Evolutionary conservation across 352 stramenopile genomes (phyloP).

Genomic region (Phytophthora parvispora): DNA sequence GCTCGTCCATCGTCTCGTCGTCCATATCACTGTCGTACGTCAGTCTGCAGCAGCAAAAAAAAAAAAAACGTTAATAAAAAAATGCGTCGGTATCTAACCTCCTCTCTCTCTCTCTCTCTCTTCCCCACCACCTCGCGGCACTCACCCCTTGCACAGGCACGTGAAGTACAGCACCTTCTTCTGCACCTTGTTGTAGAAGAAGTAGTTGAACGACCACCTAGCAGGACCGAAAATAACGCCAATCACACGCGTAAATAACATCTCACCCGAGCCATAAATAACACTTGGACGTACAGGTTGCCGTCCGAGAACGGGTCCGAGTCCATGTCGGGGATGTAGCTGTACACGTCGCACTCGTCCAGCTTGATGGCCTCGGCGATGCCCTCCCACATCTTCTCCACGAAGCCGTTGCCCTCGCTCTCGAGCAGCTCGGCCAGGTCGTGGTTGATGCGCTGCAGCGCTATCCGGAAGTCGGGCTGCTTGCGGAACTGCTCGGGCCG

Average conservation of each 20-base stretch:
- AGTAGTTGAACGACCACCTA: conserved; percentile 97
- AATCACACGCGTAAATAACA: too few species aligned
- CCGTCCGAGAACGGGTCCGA: conserved; percentile 94
- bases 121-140: not conserved
- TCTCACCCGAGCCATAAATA: too few species aligned
- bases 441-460: conserved; percentile 91
- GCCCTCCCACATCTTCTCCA: conserved; percentile 98
- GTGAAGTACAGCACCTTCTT: conserved; percentile 96
- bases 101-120: not conserved
- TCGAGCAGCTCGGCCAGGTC: conserved; percentile 94
- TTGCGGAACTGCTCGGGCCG: conserved; percentile 93
- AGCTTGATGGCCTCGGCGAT: conserved; percentile 89
- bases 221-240: not conserved
- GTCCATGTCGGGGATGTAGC: conserved; percentile 95
- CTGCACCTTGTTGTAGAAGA: conserved; percentile 95
- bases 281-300: conserved; percentile 71
- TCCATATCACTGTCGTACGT: conserved; percentile 78
- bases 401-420: conserved; percentile 98
- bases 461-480: conserved; percentile 86
- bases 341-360: conserved; percentile 94
- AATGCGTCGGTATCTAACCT: not conserved
- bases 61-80: not conserved
- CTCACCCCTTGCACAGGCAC: conserved; percentile 92
- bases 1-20: conserved; percentile 87
- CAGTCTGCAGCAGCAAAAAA: conserved; percentile 38